These are phyloP conservation scores for Phytophthora boehmeriae DNA, from an alignment of 352 stramenopile genomes.

Conservation along the genomic window DNA sequence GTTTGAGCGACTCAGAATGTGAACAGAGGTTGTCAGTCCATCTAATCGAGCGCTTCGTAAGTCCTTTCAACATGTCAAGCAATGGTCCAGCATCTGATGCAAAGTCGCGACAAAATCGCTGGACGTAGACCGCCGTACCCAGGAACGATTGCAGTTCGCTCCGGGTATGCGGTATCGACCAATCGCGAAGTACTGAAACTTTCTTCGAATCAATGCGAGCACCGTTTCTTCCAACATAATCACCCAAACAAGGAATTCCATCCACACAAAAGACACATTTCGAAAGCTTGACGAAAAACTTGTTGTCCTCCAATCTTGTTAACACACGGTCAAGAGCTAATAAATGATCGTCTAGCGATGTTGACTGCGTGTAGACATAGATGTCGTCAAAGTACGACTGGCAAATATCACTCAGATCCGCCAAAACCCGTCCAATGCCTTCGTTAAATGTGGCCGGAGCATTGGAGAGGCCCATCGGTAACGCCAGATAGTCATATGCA, in stretches of 20 bases:
- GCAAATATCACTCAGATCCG: slow-evolving; percentile 12
- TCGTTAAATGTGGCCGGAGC: slow-evolving; percentile 22
- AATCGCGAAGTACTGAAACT: slow-evolving; percentile 10
- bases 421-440: slow-evolving; percentile 6
- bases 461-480: slow-evolving; percentile 27
- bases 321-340: slow-evolving; percentile 17
- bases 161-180: slow-evolving; percentile 16
- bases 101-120: slow-evolving; percentile 16
- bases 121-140: slow-evolving; percentile 15
- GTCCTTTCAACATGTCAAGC: slow-evolving; percentile 16
- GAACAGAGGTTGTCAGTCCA: background rate
- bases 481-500: slow-evolving; percentile 24
- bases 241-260: slow-evolving; percentile 33
- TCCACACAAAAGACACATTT: slow-evolving; percentile 27
- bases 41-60: background rate
- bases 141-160: slow-evolving; percentile 18
- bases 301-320: background rate
- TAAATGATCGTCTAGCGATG: slow-evolving; percentile 10
- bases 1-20: slow-evolving; percentile 9
- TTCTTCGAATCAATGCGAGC: slow-evolving; percentile 25
- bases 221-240: slow-evolving; percentile 23
- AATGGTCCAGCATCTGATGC: slow-evolving; percentile 11
- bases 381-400: slow-evolving; percentile 18
- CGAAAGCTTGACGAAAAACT: slow-evolving; percentile 28
- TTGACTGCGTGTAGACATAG: slow-evolving; percentile 15